These are phyloP conservation scores for Brachypodium distachyon DNA, from an alignment of 202 grass and related monocot species.

Conservation along the genomic window DNA sequence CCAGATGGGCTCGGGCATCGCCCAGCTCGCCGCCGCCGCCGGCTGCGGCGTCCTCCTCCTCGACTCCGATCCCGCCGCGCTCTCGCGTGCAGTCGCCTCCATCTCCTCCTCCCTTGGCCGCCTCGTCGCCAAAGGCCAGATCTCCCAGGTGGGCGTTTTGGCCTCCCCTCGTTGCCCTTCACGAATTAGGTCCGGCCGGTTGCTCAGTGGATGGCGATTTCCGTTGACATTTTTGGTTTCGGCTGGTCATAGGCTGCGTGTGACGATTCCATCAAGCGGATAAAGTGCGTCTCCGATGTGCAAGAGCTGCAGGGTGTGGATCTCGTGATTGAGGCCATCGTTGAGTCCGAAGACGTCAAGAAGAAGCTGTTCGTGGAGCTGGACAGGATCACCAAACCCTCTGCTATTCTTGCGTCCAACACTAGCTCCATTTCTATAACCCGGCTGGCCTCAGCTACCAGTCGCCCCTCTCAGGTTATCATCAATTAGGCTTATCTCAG, in stretches of 20 bases:
- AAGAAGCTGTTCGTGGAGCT: slow-evolving; percentile 78
- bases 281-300: slow-evolving; percentile 60
- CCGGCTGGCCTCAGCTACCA: slow-evolving; percentile 70
- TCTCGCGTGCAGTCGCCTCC: slow-evolving; percentile 39
- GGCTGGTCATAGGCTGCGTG: slow-evolving; percentile 32
- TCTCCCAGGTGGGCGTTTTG: slow-evolving; percentile 45
- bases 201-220: not conserved
- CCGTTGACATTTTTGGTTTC: not conserved
- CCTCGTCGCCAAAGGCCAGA: slow-evolving; percentile 58
- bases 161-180: not conserved
- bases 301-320: slow-evolving; percentile 54
- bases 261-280: slow-evolving; percentile 47
- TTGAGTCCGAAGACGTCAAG: slow-evolving; percentile 76
- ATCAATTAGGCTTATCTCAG: not conserved
- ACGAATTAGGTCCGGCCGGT: not conserved
- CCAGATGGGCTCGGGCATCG: slow-evolving; percentile 97
- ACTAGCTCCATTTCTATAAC: slow-evolving; percentile 96
- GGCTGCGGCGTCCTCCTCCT: slow-evolving; percentile 61
- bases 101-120: slow-evolving; percentile 64
- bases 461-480: slow-evolving; percentile 63
- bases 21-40: slow-evolving; percentile 66
- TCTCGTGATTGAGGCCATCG: slow-evolving; percentile 83
- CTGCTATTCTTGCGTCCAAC: slow-evolving; percentile 82
- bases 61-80: slow-evolving; percentile 57
- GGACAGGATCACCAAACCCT: slow-evolving; percentile 60